Conservation (phyloP, 805 yeast species). For the Priceomyces castillae region DNA sequence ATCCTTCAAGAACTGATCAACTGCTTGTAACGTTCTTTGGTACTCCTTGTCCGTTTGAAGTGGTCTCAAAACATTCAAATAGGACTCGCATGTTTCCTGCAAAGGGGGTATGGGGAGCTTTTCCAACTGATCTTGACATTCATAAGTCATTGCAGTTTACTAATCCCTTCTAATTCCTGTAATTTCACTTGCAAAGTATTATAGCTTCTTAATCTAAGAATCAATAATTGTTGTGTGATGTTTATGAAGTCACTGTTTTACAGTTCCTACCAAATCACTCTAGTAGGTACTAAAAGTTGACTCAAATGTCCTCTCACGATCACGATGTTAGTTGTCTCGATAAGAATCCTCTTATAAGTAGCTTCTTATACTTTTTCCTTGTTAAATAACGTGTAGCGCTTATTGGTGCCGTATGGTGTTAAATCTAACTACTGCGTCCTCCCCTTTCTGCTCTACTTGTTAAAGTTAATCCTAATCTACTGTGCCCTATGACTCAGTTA, state of each 20-base stretch:
- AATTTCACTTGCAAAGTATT: no score
- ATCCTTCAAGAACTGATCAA: conserved; percentile 51
- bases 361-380: no score
- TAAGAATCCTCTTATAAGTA: background rate
- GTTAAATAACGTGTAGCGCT: no score
- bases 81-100: conserved; percentile 61
- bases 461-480: background rate
- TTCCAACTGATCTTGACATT: conserved; percentile 54
- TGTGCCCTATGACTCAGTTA: background rate
- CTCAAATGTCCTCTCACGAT: conserved; percentile 17
- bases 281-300: no score
- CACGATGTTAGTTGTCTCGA: conserved; percentile 9
- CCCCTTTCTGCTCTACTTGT: no score
- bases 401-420: no score
- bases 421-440: no score
- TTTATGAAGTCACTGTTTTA: no score
- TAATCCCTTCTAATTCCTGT: no score
- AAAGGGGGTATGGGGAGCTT: conserved; percentile 82
- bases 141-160: conserved; percentile 42
- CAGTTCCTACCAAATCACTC: no score
- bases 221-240: no score
- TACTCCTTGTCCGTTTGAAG: conserved; percentile 78
- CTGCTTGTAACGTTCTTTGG: conserved; percentile 55
- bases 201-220: no score
- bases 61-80: conserved; percentile 68